A percentile compares a stretch with the other conserved stretches of the same genome.
phyloP scores from a whole-genome alignment of 1,284 basidiomycete genomes.

The Anthracocystis panici-leucophaei region DNA sequence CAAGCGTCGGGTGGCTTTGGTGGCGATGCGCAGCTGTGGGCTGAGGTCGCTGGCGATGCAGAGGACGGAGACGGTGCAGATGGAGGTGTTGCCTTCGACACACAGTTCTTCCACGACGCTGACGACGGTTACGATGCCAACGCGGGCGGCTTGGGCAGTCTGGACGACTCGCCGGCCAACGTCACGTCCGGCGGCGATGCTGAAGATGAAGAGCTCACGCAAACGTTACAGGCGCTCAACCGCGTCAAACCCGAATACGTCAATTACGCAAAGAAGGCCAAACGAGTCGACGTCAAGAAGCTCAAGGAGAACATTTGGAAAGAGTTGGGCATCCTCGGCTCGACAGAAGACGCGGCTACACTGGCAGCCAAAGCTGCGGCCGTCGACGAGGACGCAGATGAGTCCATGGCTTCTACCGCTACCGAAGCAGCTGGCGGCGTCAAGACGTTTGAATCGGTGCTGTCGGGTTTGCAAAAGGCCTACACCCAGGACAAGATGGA shows the following conservation, averaged over 20 bases:
- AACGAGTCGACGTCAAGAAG: slow-evolving; percentile 94
- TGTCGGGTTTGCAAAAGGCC: slow-evolving; percentile 81
- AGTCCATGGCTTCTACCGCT: slow-evolving; percentile 19
- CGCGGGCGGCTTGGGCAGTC: slow-evolving; percentile 33
- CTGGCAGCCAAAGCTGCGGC: slow-evolving; percentile 24
- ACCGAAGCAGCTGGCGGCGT: slow-evolving; percentile 20
- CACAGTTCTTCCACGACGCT: slow-evolving; percentile 97
- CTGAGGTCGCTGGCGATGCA: slow-evolving; percentile 77
- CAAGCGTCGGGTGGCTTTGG: slow-evolving; percentile 77
- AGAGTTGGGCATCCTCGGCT: slow-evolving; percentile 74
- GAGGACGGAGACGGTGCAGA: slow-evolving; percentile 30
- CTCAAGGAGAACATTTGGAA: slow-evolving; percentile 99
- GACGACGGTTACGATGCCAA: slow-evolving; percentile 74
- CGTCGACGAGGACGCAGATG: slow-evolving; percentile 33
- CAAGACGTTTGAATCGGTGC: slow-evolving; percentile 80
- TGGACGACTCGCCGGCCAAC: slow-evolving; percentile 57
- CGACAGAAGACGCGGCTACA: slow-evolving; percentile 25
- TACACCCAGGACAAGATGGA: slow-evolving; percentile 95
- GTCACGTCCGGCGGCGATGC: slow-evolving; percentile 71
- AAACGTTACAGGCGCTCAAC: slow-evolving; percentile 80
- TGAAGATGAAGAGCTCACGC: slow-evolving; percentile 85
- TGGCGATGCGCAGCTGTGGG: slow-evolving; percentile 95
- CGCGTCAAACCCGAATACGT: slow-evolving; percentile 88
- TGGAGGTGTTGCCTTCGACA: slow-evolving; percentile 80
- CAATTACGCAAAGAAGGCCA: slow-evolving; percentile 94